Base-by-base conservation (phyloP, 1,284 basidiomycete genomes). In the Microbotryomycetes sp. region DNA sequence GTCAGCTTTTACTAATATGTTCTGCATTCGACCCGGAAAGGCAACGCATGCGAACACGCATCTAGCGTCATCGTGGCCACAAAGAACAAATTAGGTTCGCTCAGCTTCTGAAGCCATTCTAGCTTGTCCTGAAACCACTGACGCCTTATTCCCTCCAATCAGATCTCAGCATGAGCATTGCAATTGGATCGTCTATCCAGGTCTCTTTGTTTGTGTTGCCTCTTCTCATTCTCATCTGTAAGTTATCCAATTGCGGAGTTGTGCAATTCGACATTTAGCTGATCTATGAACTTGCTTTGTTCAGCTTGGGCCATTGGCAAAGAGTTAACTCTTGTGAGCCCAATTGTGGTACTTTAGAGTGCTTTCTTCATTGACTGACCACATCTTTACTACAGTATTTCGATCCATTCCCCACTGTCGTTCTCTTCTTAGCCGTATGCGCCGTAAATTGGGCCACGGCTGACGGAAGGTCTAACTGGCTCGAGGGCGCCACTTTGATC, bases 11-110 rank as follows among this genome's bases (percentile, higher is more conserved):
- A 25, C 49, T 31, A 14, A 29, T 32, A 12, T 56, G 30, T 46
- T n/a, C 45, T 15, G 12, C 25, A 54, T 88, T 49, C n/a, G n/a
- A n/a, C n/a, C n/a, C n/a, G n/a, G n/a, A n/a, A n/a, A n/a, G n/a
- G n/a, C n/a, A 92, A 91, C 68, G 86, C 88, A 14, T 87, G 89
- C 80, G 91, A 94, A 74, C 89, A 92, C 73, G 84, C 86, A 54
- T 92, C 90, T 3, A 89, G 89, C 25, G 87, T 93, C 63, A 88
- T 86, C 3, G 89, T 92, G 6, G 89, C 89, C 0, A 84, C 89
- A 66, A 89, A 92, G 77, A 79, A 79, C 68, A 79, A 80, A 63
- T 72, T 79, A 77, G 70, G 70, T 78, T n/a, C n/a, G n/a, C n/a
- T n/a, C 25, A 73, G 73, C 29, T 60, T 75, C 36, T 19, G 36